A percentile compares a stretch with the other conserved stretches of the same genome.
Conservation (phyloP, 192 early-diverging fungal genomes). For the Coemansia javaensis region DNA sequence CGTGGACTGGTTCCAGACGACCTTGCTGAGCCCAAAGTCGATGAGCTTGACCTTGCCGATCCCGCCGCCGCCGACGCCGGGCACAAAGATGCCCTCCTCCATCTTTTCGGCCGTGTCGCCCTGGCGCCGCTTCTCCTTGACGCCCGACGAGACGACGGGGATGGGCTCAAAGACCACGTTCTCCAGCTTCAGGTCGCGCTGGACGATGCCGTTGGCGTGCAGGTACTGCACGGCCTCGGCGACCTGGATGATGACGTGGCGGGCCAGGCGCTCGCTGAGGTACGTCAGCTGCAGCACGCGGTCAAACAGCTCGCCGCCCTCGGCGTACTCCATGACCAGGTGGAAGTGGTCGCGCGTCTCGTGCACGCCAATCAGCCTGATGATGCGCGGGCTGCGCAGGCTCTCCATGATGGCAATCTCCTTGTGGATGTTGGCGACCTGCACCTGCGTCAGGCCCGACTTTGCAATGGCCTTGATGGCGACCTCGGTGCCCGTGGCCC, state of each 20-base stretch:
- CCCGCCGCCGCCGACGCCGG: slow-evolving; percentile 72
- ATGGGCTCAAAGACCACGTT: slow-evolving; percentile 79
- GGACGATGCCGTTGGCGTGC: slow-evolving; percentile 80
- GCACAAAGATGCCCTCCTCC: slow-evolving; percentile 69
- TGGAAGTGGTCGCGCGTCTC: slow-evolving; percentile 73
- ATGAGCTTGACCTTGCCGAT: slow-evolving; percentile 82
- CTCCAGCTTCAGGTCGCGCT: slow-evolving; percentile 93
- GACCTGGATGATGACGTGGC: slow-evolving; percentile 83
- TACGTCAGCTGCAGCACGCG: slow-evolving; percentile 77
- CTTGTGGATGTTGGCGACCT: slow-evolving; percentile 79
- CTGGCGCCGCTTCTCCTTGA: slow-evolving; percentile 45
- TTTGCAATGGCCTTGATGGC: slow-evolving; percentile 84
- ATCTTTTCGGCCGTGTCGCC: slow-evolving; percentile 61
- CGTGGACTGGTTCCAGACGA: slow-evolving; percentile 76
- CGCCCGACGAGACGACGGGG: slow-evolving; percentile 53
- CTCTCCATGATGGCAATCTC: slow-evolving; percentile 83
- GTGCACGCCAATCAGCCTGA: slow-evolving; percentile 69
- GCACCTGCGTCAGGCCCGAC: slow-evolving; percentile 62
- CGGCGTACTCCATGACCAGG: slow-evolving; percentile 73
- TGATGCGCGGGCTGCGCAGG: slow-evolving; percentile 71
- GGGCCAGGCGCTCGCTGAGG: slow-evolving; percentile 69
- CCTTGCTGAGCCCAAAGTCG: slow-evolving; percentile 87
- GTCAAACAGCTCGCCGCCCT: slow-evolving; percentile 91
- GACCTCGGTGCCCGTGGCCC: slow-evolving; percentile 58
- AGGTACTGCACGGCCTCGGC: slow-evolving; percentile 78